Evolutionary conservation across 208 protist genomes (phyloP).

Genomic region (Endotrypanum monterogeii): DNA sequence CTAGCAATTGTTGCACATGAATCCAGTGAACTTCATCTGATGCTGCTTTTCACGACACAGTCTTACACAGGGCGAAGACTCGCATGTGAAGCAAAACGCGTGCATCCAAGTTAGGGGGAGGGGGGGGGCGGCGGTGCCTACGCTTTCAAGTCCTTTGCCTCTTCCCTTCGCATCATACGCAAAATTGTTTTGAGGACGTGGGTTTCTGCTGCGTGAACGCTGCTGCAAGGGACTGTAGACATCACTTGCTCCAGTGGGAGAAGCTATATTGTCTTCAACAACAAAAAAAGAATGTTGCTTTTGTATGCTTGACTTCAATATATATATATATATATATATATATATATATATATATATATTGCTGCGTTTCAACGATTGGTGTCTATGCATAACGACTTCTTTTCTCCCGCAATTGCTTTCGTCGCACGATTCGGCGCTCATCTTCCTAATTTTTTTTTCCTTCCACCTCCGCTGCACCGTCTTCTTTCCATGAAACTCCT

Average conservation of each 20-base stretch:
- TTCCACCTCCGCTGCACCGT: background rate
- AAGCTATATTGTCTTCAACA: background rate
- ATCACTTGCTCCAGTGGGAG: background rate
- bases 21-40: too few relatives aligned
- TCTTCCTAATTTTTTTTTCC: background rate
- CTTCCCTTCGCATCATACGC: background rate
- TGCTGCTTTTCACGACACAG: background rate
- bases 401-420: conserved; percentile 3
- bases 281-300: background rate
- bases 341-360: too few relatives aligned
- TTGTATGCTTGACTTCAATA: background rate
- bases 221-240: background rate
- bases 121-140: background rate
- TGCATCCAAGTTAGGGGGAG: background rate
- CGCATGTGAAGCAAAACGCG: background rate
- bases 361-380: too few relatives aligned
- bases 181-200: too few relatives aligned
- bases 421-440: background rate
- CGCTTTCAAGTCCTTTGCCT: background rate
- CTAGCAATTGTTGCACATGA: background rate
- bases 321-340: too few relatives aligned
- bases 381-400: too few relatives aligned
- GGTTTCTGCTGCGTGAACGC: background rate
- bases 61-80: background rate
- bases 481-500: background rate